A percentile compares a stretch with the other conserved stretches of the same genome.
Conservation (phyloP, 2,329 filamentous ascomycete genomes). For the Chalaropsis ovoidea region DNA sequence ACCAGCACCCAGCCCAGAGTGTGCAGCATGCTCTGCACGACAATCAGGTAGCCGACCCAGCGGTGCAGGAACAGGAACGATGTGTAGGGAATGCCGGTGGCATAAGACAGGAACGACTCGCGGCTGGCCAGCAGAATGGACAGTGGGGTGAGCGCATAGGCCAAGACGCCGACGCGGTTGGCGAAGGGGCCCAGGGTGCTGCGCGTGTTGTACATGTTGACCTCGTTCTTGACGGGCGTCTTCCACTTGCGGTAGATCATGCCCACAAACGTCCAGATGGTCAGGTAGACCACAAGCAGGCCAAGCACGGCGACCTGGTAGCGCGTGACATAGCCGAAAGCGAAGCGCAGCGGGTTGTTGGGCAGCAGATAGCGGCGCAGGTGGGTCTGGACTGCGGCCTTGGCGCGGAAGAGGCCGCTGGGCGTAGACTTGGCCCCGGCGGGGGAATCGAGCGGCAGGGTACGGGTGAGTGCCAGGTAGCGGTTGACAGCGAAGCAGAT, state of each 20-base stretch:
- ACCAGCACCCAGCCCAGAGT: conserved; percentile 62
- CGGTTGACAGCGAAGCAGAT: conserved; percentile 34
- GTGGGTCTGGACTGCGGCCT: conserved; percentile 24
- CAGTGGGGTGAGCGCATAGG: conserved; percentile 64
- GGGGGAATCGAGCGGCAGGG: conserved; percentile 25
- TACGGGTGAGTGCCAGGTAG: background rate
- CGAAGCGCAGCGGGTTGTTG: conserved; percentile 40
- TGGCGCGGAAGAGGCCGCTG: conserved; percentile 14
- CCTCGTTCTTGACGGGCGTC: conserved; percentile 52
- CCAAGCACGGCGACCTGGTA: conserved; percentile 55
- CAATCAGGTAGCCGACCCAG: conserved; percentile 65
- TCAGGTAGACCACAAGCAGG: conserved; percentile 50
- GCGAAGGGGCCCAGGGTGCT: conserved; percentile 56
- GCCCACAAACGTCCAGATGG: conserved; percentile 59
- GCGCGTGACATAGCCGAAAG: conserved; percentile 60
- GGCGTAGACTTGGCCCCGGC: conserved; percentile 27
- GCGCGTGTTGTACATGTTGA: conserved; percentile 52
- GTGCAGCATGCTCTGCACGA: conserved; percentile 56
- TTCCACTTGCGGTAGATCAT: conserved; percentile 60
- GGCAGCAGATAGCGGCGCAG: conserved; percentile 49
- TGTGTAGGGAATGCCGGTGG: conserved; percentile 66
- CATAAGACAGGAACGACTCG: conserved; percentile 57
- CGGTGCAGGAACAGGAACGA: conserved; percentile 69
- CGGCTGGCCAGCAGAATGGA: conserved; percentile 57
- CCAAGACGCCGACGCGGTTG: conserved; percentile 58